A percentile compares a stretch with the other conserved stretches of the same genome.
Conservation (phyloP, 495 filamentous ascomycete genomes). For the Xylaria bambusicola region DNA sequence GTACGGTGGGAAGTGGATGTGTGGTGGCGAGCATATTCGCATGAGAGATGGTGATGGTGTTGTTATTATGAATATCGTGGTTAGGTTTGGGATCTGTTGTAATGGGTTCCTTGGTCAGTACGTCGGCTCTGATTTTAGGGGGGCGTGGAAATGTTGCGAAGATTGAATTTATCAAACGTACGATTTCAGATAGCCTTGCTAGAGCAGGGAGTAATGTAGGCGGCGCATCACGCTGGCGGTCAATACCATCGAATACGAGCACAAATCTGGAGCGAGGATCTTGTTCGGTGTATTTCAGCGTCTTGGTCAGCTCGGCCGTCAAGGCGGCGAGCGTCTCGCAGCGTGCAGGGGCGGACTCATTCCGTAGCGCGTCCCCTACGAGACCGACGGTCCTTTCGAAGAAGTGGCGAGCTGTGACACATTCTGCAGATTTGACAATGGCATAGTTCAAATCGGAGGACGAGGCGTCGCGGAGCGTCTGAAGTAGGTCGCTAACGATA, state of each 20-base stretch:
- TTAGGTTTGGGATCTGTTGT: slow-evolving; percentile 78
- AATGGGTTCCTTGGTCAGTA: slow-evolving; percentile 19
- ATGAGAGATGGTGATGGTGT: slow-evolving; percentile 71
- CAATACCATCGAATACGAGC: slow-evolving; percentile 88
- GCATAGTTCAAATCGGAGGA: slow-evolving; percentile 55
- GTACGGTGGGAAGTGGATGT: slow-evolving; percentile 85
- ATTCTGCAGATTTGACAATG: slow-evolving; percentile 78
- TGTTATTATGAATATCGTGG: slow-evolving; percentile 75
- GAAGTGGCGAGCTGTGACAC: slow-evolving; percentile 85
- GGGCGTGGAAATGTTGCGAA: neutral
- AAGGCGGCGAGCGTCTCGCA: slow-evolving; percentile 80
- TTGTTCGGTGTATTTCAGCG: slow-evolving; percentile 52
- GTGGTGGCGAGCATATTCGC: slow-evolving; percentile 68
- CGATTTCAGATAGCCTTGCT: slow-evolving; percentile 74
- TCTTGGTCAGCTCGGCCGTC: slow-evolving; percentile 63
- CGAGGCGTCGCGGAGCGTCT: slow-evolving; percentile 14
- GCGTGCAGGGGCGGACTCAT: slow-evolving; percentile 42
- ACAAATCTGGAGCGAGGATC: slow-evolving; percentile 56
- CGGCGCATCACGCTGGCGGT: slow-evolving; percentile 78
- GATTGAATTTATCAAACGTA: slow-evolving; percentile 42
- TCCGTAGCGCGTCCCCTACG: slow-evolving; percentile 54
- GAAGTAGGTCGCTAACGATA: slow-evolving; percentile 65
- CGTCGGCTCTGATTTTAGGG: neutral
- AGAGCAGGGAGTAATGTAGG: slow-evolving; percentile 82
- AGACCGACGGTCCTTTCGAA: slow-evolving; percentile 65